phyloP scores from a whole-genome alignment of 169 alveolate species.

The Eimeria praecox region DNA sequence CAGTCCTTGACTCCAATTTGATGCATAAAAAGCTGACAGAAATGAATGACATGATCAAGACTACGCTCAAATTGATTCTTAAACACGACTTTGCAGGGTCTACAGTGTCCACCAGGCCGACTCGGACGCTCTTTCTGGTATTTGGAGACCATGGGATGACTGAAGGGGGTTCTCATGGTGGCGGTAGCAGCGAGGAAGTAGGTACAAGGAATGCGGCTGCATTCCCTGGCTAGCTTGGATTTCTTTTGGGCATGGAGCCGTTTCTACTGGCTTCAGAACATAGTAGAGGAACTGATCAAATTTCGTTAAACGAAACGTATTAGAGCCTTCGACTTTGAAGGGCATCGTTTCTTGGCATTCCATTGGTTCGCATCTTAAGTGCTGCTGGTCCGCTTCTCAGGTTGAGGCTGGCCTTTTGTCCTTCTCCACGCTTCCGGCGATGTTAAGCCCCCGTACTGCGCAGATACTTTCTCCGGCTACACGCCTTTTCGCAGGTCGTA shows the following conservation, averaged over 20 bases:
- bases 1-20: constrained; percentile 79
- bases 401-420: constrained; percentile 61
- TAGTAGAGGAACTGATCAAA: neutral
- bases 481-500: constrained; percentile 45
- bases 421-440: constrained; percentile 71
- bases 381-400: neutral
- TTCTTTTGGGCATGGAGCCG: neutral
- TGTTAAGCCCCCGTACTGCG: constrained; percentile 60
- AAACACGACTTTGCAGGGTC: neutral
- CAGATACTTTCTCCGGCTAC: constrained; percentile 42
- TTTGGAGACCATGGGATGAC: constrained; percentile 94
- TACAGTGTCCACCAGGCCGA: neutral
- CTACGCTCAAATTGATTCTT: constrained; percentile 11
- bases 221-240: neutral
- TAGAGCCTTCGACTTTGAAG: neutral
- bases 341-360: neutral
- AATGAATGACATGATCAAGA: constrained; percentile 35
- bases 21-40: constrained; percentile 83
- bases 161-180: constrained; percentile 91
- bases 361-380: neutral
- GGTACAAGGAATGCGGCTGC: neutral
- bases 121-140: constrained; percentile 84
- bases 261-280: neutral
- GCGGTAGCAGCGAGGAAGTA: constrained; percentile 87
- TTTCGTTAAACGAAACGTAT: neutral